Base-by-base conservation (phyloP, 2,329 filamentous ascomycete species). In the Neofusicoccum umdonicola region DNA sequence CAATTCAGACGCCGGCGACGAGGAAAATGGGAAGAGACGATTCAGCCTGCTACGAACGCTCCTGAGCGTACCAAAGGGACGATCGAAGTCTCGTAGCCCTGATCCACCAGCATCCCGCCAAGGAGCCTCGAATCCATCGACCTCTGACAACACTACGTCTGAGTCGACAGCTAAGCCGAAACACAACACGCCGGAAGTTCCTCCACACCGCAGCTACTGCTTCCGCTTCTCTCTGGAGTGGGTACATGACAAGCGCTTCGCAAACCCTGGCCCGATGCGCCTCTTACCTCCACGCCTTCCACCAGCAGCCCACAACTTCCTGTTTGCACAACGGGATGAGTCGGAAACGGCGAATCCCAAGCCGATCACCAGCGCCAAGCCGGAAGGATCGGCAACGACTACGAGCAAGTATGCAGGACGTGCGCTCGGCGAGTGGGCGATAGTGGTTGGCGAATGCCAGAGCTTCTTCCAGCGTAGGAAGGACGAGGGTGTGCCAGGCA, bases 191-290 rank as follows among this genome's bases (percentile, higher is more conserved):
- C 1, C 75, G 79, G 12, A 82, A 82, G 62, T 5, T 85, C 78
- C 65, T 83, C 86, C 68, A 78, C 85, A 73, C 78, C 83, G 73
- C 80, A 83, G 79, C 68, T 92, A 86, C 71, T 83, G 87, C 66
- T 93, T 93, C 81, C 90, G 88, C 67, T 93, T 93, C 71, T 87
- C 88, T 9, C 82, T 93, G 2, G 88, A 90, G 66, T 89, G 86
- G 83, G 82, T 87, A 45, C 50, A 63, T 12, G 84, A 86, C 65
- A 83, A 83, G 64, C 78, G 70, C 76, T 83, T 84, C 67, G 81
- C 85, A 61, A 79, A 81, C 0, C 85, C 84, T 3, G 85, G 89
- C 45, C 85, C 87, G 3, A 83, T 89, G 75, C 82, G 82, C n/a
- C 80, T 93, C 19, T 83, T 82, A 22, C 84, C 87, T 4, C 91